Evolutionary conservation across 1,284 basidiomycete genomes (phyloP).

Genomic region (Cryptococcus sp.): DNA sequence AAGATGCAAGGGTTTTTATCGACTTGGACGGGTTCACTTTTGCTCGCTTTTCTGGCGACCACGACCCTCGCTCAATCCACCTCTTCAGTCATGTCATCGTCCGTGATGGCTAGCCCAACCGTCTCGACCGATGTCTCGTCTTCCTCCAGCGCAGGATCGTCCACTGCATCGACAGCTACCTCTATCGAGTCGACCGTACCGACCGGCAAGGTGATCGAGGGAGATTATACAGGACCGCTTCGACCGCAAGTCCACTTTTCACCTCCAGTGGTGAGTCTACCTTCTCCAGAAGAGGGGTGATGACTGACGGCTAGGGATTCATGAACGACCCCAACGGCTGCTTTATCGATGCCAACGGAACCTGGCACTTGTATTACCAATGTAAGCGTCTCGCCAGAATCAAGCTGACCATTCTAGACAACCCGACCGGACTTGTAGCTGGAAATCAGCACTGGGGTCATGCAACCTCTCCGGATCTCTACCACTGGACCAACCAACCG

Average conservation of each 20-base stretch:
- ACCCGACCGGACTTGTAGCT: constrained; percentile 43
- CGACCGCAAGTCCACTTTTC: constrained; percentile 25
- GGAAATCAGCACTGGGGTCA: constrained; percentile 51
- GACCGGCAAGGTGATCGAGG: background rate
- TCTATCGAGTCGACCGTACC: background rate
- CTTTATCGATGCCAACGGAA: constrained; percentile 42
- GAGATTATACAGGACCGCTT: background rate
- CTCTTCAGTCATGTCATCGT: no score
- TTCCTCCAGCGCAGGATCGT: background rate
- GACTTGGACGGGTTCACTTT: no score
- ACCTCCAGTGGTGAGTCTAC: constrained; percentile 25
- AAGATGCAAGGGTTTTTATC: no score
- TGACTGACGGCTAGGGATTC: constrained; percentile 31
- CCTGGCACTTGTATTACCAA: constrained; percentile 49
- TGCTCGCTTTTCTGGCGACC: no score
- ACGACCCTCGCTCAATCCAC: no score
- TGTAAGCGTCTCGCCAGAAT: constrained; percentile 19
- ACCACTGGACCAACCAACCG: constrained; percentile 47
- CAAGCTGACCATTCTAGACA: constrained; percentile 24
- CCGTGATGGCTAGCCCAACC: no score
- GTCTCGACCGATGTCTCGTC: background rate
- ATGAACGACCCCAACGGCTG: constrained; percentile 50
- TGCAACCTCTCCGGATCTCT: constrained; percentile 47
- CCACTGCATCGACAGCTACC: background rate
- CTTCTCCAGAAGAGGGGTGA: background rate